Conservation (phyloP, 495 filamentous ascomycete species). For the Penicillium nucicola region DNA sequence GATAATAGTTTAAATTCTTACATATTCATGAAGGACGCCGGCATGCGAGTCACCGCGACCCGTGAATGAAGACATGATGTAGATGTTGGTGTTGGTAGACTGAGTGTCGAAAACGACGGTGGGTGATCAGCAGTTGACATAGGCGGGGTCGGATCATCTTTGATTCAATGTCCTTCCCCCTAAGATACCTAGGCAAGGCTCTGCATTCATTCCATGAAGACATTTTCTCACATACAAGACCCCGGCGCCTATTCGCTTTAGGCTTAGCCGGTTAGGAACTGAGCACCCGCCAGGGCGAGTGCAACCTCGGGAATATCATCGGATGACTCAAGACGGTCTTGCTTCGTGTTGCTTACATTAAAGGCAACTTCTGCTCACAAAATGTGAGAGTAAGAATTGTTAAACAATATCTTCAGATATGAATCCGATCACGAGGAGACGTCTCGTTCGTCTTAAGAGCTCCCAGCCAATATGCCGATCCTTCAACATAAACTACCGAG, state of each 20-base stretch:
- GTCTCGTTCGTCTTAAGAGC: neutral
- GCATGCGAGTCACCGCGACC: constrained; percentile 17
- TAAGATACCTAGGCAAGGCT: too few relatives aligned
- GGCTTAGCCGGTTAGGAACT: neutral
- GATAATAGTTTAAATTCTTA: constrained; percentile 11
- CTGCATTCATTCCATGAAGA: too few relatives aligned
- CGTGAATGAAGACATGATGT: constrained; percentile 6
- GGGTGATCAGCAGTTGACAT: constrained; percentile 7
- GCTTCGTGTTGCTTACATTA: neutral
- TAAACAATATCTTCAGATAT: neutral
- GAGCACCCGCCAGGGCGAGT: neutral
- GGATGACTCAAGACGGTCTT: too few relatives aligned
- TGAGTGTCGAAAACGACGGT: neutral
- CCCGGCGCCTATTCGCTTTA: neutral
- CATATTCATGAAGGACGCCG: constrained; percentile 41
- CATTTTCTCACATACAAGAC: neutral
- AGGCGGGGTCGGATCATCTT: neutral
- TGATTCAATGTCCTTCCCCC: too few relatives aligned
- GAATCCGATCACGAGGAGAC: neutral
- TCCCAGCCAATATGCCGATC: neutral
- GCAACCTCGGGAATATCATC: neutral
- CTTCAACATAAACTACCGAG: neutral
- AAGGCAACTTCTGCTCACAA: neutral
- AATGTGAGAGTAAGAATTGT: neutral
- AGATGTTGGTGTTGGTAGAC: constrained; percentile 1